A percentile compares a stretch with the other conserved stretches of the same genome.
Conservation (phyloP, 1,284 basidiomycete genomes). For the Ceratobasidium sp. region DNA sequence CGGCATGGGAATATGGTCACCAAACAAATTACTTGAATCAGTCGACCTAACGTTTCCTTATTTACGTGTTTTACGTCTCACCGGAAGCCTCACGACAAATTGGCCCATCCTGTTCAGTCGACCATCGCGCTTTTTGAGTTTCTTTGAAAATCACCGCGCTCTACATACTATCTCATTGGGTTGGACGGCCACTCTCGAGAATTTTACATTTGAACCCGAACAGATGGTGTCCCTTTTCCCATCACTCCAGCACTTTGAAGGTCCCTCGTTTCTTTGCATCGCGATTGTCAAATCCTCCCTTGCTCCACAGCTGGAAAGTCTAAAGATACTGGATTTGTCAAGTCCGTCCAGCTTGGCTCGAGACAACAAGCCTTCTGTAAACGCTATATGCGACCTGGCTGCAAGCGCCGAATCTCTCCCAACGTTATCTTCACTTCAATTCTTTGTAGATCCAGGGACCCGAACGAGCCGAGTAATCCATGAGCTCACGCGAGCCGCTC, state of each 20-base stretch:
- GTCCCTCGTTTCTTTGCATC: conserved; percentile 22
- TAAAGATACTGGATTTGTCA: not conserved
- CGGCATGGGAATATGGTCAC: conserved; percentile 19
- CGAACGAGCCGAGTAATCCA: conserved; percentile 6
- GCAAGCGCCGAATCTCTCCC: not conserved
- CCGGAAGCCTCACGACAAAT: not conserved
- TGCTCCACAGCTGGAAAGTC: conserved; percentile 18
- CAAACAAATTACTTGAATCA: conserved; percentile 17
- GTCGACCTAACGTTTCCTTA: conserved; percentile 10
- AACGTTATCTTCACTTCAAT: not conserved
- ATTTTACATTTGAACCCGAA: conserved; percentile 6
- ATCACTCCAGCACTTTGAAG: conserved; percentile 29
- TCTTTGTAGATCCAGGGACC: not conserved
- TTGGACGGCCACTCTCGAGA: not conserved
- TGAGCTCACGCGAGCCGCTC: conserved; percentile 19
- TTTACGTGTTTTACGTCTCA: conserved; percentile 7
- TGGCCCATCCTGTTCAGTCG: conserved; percentile 22
- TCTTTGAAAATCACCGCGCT: conserved; percentile 6
- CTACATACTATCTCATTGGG: conserved; percentile 26
- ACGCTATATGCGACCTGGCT: conserved; percentile 4
- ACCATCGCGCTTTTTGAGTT: not conserved
- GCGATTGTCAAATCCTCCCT: conserved; percentile 8
- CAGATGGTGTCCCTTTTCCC: conserved; percentile 17
- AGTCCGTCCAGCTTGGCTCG: not conserved
- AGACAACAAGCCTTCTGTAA: not conserved